Evolutionary conservation across 257 asterid species (phyloP).

Genomic region (Coffea canephora): DNA sequence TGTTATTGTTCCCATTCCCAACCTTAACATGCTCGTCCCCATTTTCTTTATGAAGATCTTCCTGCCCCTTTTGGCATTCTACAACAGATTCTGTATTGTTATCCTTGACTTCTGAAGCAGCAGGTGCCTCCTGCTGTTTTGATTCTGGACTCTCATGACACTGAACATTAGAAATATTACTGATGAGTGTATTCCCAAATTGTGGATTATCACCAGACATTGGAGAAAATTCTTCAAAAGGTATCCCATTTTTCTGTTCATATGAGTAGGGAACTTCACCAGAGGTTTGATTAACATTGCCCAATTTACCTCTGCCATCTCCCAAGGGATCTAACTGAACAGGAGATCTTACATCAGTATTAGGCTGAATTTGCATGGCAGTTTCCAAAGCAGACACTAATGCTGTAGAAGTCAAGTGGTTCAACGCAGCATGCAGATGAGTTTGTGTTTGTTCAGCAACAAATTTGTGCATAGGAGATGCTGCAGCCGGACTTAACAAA

Average conservation of each 20-base stretch:
- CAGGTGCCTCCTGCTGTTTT: constrained; percentile 27
- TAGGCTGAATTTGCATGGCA: constrained; percentile 24
- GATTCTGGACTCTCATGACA: constrained; percentile 30
- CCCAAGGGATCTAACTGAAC: constrained; percentile 31
- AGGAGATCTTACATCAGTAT: constrained; percentile 24
- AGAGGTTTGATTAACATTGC: constrained; percentile 24
- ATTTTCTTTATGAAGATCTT: constrained; percentile 37
- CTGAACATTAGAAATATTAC: constrained; percentile 21
- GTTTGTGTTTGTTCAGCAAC: constrained; percentile 38
- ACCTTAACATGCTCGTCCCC: constrained; percentile 42
- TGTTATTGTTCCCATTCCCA: constrained; percentile 47
- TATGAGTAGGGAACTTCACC: constrained; percentile 20
- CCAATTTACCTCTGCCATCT: constrained; percentile 33
- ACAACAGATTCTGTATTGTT: constrained; percentile 19
- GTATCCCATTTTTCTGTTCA: constrained; percentile 37
- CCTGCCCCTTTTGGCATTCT: constrained; percentile 38
- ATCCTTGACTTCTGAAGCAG: constrained; percentile 33
- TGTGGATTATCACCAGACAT: constrained; percentile 28
- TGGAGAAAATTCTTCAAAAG: constrained; percentile 32
- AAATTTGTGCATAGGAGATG: constrained; percentile 37
- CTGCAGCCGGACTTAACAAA: constrained; percentile 22
- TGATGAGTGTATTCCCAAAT: constrained; percentile 17
- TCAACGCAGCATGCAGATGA: constrained; percentile 29
- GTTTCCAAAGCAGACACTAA: constrained; percentile 25
- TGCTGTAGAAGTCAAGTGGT: constrained; percentile 30